Evolutionary conservation across 495 filamentous ascomycete genomes (phyloP), one percentile per base, ranked within the genome.

Genomic region (Pseudotulostoma volvatum): DNA sequence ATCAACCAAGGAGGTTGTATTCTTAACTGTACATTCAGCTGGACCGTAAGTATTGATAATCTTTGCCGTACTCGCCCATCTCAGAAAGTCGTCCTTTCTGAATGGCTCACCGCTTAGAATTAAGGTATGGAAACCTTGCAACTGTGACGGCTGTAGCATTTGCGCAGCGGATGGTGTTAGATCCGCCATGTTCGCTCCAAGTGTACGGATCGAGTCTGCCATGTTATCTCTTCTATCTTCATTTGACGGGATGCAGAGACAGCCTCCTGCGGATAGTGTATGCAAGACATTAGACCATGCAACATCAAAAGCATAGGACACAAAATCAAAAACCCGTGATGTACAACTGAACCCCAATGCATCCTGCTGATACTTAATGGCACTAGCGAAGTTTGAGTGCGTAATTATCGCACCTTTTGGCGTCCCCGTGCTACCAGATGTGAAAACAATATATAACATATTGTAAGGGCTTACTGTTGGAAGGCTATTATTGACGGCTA

Each of bases 381-480:
- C 34, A 31, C 23, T 21, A 7, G 9, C 31, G 17, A 36, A 9
- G 81, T 76, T 13, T 37, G 46, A 46, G 40, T 70, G 66, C 15
- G 44, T 37, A 13, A 67, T 47, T 2, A 64, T 44, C 11, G 65
- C 63, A 7, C 65, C 59, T 42, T 69, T 69, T n/a, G 64, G 64
- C 28, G 50, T 48, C 1, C 63, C 66, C 1, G 63, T 66, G 8
- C 55, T 61, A 2, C 66, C 65, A 3, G 61, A 66, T 2, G 63
- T 68, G 41, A 62, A 67, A 1, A 69, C 49, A 11, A 52, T 41
- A 43, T 49, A 61, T n/a, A n/a, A n/a, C n/a, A n/a, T n/a, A n/a
- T n/a, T n/a, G n/a, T n/a, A n/a, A n/a, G n/a, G n/a, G n/a, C n/a
- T n/a, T n/a, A n/a, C n/a, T n/a, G n/a, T n/a, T n/a, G n/a, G n/a